phyloP scores from a whole-genome alignment of 2,329 filamentous ascomycete species.

The Aspergillus jensenii region DNA sequence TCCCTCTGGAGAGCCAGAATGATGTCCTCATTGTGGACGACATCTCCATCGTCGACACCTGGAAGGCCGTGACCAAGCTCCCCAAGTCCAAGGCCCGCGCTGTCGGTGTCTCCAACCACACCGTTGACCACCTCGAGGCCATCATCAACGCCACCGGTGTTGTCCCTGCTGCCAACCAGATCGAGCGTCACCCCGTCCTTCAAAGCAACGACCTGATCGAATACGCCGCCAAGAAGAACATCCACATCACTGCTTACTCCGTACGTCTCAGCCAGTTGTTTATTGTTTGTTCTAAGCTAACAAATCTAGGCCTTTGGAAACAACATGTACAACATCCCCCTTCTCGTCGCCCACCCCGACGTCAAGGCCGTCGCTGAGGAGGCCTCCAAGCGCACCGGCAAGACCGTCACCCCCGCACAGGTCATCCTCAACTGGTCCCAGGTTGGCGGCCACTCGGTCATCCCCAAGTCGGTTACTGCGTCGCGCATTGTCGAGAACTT shows the following conservation, averaged over 20 bases:
- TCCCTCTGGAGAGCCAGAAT: slow-evolving; percentile 45
- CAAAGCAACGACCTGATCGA: slow-evolving; percentile 60
- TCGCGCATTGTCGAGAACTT: slow-evolving; percentile 46
- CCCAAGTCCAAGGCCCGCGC: slow-evolving; percentile 43
- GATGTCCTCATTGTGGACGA: slow-evolving; percentile 47
- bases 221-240: slow-evolving; percentile 58
- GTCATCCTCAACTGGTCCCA: slow-evolving; percentile 44
- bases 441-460: slow-evolving; percentile 41
- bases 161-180: slow-evolving; percentile 65
- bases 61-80: slow-evolving; percentile 47
- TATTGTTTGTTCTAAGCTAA: slow-evolving; percentile 1
- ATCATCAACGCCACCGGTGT: slow-evolving; percentile 57
- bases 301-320: slow-evolving; percentile 53
- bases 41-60: slow-evolving; percentile 43
- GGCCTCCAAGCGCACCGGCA: slow-evolving; percentile 35
- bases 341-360: slow-evolving; percentile 63
- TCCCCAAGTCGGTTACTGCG: slow-evolving; percentile 45
- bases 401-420: slow-evolving; percentile 35
- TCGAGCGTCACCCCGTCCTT: slow-evolving; percentile 68
- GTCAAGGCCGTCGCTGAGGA: slow-evolving; percentile 65
- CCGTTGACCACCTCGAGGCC: slow-evolving; percentile 47
- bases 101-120: slow-evolving; percentile 46
- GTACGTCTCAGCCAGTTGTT: slow-evolving; percentile 29
- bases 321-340: slow-evolving; percentile 60
- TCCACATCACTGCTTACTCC: slow-evolving; percentile 64